Conservation (phyloP, 352 stramenopile genomes). For the Thalassiosira exigua region DNA sequence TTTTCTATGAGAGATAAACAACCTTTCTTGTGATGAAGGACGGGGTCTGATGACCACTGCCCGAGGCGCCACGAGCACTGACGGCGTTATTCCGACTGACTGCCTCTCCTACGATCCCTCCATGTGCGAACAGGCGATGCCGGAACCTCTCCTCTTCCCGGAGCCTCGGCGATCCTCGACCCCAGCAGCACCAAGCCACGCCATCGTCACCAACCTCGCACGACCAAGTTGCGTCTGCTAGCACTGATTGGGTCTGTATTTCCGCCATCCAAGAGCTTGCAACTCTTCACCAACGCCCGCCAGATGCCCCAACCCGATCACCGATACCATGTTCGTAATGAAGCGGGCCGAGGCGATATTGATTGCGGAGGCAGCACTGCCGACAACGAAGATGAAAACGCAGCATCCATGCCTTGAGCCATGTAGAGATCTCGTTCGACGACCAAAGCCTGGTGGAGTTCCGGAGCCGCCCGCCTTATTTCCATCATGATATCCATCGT, state of each 20-base stretch:
- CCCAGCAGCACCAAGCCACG: no score
- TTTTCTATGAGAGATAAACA: no score
- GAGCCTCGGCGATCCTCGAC: no score
- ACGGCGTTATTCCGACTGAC: no score
- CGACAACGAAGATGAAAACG: constrained; percentile 14
- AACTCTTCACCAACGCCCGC: constrained; percentile 45
- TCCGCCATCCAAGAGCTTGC: constrained; percentile 24
- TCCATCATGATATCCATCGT: constrained; percentile 46
- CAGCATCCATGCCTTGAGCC: constrained; percentile 39
- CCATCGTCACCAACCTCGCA: no score
- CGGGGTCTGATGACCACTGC: no score
- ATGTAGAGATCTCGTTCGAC: constrained; percentile 48
- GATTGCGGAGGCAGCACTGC: neutral
- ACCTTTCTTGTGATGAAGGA: no score
- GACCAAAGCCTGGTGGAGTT: constrained; percentile 45
- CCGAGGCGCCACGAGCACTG: no score
- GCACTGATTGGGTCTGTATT: constrained; percentile 22
- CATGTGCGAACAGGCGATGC: no score
- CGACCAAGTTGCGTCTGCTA: neutral
- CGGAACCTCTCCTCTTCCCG: no score
- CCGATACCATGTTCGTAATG: constrained; percentile 32
- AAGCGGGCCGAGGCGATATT: neutral
- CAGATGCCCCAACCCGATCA: constrained; percentile 42
- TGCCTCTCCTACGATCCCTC: no score
- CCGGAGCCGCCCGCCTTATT: constrained; percentile 33